phyloP scores from a whole-genome alignment of 352 stramenopile genomes.

The Phytophthora syringae region DNA sequence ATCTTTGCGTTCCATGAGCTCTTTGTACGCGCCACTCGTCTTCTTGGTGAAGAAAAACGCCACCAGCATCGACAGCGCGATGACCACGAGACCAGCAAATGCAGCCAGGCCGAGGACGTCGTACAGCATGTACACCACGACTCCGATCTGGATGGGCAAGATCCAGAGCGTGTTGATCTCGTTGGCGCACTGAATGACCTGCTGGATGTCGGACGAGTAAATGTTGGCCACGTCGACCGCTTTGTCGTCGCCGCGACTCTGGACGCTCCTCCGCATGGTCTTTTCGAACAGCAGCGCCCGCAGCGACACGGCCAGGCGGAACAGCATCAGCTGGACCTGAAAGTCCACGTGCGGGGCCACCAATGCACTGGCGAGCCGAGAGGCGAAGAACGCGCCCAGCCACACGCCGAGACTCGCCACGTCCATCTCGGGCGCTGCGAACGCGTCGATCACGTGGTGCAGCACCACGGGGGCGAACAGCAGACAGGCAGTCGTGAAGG shows the following conservation, averaged over 20 bases:
- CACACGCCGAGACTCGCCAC: slow-evolving; percentile 32
- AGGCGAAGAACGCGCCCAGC: slow-evolving; percentile 48
- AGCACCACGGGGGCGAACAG: slow-evolving; percentile 50
- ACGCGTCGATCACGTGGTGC: slow-evolving; percentile 49
- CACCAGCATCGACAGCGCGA: slow-evolving; percentile 30
- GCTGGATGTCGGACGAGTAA: slow-evolving; percentile 91
- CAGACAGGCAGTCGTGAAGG: slow-evolving; percentile 30
- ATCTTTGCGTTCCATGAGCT: slow-evolving; percentile 88
- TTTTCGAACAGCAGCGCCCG: slow-evolving; percentile 52
- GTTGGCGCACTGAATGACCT: slow-evolving; percentile 39
- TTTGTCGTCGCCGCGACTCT: slow-evolving; percentile 12
- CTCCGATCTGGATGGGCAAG: slow-evolving; percentile 43
- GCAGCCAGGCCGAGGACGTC: slow-evolving; percentile 34
- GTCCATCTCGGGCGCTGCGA: slow-evolving; percentile 23
- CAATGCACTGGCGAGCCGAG: slow-evolving; percentile 33
- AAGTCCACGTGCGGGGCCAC: slow-evolving; percentile 27
- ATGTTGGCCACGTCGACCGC: slow-evolving; percentile 91
- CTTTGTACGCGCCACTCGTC: slow-evolving; percentile 60
- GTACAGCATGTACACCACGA: slow-evolving; percentile 50
- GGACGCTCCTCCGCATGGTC: slow-evolving; percentile 27
- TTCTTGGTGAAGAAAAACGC: slow-evolving; percentile 65
- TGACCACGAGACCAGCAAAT: slow-evolving; percentile 44
- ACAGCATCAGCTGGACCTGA: slow-evolving; percentile 26
- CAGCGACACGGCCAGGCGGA: slow-evolving; percentile 42
- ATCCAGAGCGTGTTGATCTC: slow-evolving; percentile 58